Evolutionary conservation across 2,329 filamentous ascomycete species (phyloP).

Genomic region (Scorias spongiosa): DNA sequence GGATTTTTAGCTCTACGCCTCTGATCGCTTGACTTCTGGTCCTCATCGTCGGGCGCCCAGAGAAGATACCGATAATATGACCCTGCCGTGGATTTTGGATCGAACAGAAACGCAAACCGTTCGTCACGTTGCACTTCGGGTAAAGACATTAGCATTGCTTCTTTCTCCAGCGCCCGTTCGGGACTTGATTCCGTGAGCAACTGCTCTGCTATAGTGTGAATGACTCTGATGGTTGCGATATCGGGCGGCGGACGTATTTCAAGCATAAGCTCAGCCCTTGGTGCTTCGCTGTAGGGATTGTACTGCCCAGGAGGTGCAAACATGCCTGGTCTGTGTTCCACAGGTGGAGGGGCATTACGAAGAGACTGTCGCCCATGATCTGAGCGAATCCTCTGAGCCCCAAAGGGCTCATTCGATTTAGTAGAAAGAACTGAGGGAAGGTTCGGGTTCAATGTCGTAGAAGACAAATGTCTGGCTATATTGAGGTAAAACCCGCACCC

Average conservation of each 20-base stretch:
- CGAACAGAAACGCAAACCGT: conserved; percentile 90
- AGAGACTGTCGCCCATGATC: conserved; percentile 23
- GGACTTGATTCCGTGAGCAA: conserved; percentile 47
- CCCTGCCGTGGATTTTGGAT: conserved; percentile 61
- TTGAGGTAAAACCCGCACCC: conserved; percentile 72
- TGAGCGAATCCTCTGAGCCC: conserved; percentile 12
- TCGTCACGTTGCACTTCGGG: conserved; percentile 72
- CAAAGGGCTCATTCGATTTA: conserved; percentile 14
- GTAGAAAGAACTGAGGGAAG: conserved; percentile 1
- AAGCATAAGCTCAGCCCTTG: conserved; percentile 21
- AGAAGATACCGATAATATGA: conserved; percentile 88
- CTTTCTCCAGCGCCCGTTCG: conserved; percentile 58
- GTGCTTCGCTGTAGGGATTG: conserved; percentile 44
- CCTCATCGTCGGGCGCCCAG: conserved; percentile 42
- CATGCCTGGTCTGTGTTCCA: conserved; percentile 32
- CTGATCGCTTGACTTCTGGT: conserved; percentile 25
- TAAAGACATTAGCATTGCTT: conserved; percentile 79
- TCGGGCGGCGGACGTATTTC: conserved; percentile 56
- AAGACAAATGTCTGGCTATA: conserved; percentile 70
- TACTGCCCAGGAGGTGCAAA: conserved; percentile 70
- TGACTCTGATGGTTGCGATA: conserved; percentile 62
- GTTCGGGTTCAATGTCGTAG: conserved; percentile 27
- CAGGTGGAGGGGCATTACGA: conserved; percentile 31
- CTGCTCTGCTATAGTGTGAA: conserved; percentile 75
- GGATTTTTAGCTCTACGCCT: conserved; percentile 22